Evolutionary conservation across 306 rosid species (phyloP).

Genomic region (Sechiopsis laciniata): DNA sequence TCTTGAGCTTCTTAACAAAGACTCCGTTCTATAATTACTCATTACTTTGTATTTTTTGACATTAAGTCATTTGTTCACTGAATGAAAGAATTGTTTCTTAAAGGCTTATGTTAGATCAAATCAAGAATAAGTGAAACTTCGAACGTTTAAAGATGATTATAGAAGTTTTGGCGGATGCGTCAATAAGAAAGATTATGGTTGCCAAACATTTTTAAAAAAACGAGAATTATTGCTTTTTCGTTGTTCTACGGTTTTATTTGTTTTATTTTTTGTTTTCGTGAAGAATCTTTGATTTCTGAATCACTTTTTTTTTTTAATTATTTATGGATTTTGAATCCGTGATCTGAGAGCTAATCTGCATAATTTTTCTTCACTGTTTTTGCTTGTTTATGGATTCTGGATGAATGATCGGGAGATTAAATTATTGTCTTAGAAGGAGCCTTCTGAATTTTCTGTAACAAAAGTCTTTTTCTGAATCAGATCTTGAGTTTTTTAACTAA

Average conservation of each 20-base stretch:
- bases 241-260: not conserved
- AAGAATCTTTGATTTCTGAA: slow-evolving; percentile 1
- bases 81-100: not conserved
- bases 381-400: not conserved
- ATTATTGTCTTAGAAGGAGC: not conserved
- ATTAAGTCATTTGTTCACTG: not conserved
- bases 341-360: not conserved
- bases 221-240: not conserved
- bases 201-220: not conserved
- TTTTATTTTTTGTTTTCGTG: not conserved
- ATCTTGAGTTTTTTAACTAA: not conserved
- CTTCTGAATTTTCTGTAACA: not conserved
- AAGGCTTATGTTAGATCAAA: not conserved
- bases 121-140: not conserved
- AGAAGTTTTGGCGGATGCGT: not conserved
- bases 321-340: not conserved
- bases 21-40: not conserved
- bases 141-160: not conserved
- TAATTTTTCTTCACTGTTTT: not conserved
- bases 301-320: not conserved
- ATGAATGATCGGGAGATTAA: not conserved
- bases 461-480: not conserved
- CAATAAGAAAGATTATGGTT: not conserved
- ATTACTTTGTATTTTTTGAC: not conserved
- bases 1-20: not conserved